Evolutionary conservation across 2,329 filamentous ascomycete species (phyloP).

Genomic region (Basipetospora sp.): DNA sequence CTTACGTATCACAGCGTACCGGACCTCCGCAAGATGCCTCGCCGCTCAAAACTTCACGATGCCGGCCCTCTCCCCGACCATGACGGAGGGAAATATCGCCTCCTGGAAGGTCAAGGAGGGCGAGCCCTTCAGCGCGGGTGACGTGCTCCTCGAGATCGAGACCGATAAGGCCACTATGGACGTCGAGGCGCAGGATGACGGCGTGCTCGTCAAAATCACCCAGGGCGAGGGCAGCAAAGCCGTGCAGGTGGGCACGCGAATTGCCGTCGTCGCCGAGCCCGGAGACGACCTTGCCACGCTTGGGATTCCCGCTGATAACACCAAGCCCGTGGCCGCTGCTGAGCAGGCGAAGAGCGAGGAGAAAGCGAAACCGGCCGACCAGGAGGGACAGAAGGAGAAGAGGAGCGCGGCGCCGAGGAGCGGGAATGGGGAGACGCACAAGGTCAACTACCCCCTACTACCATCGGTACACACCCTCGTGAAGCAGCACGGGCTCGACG

Average conservation of each 20-base stretch:
- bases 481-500: conserved; percentile 61
- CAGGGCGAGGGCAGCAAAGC: conserved; percentile 58
- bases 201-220: conserved; percentile 71
- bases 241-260: conserved; percentile 64
- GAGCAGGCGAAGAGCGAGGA: conserved; percentile 18
- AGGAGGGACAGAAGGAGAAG: conserved; percentile 14
- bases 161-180: conserved; percentile 93
- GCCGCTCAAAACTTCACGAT: conserved; percentile 80
- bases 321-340: conserved; percentile 13
- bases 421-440: conserved; percentile 35
- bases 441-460: conserved; percentile 57
- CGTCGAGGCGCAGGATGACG: conserved; percentile 82
- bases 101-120: conserved; percentile 79
- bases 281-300: conserved; percentile 65
- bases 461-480: conserved; percentile 77
- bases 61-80: conserved; percentile 81
- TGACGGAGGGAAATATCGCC: conserved; percentile 85
- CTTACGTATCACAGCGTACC: conserved; percentile 44
- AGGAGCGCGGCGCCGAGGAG: conserved; percentile 20
- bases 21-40: conserved; percentile 44
- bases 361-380: conserved; percentile 17
- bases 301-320: conserved; percentile 58
- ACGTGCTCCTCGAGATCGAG: conserved; percentile 82
- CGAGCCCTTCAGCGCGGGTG: conserved; percentile 65
- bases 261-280: conserved; percentile 67